Conservation (phyloP, 768 basidiomycete species). For the Vararia minispora region DNA sequence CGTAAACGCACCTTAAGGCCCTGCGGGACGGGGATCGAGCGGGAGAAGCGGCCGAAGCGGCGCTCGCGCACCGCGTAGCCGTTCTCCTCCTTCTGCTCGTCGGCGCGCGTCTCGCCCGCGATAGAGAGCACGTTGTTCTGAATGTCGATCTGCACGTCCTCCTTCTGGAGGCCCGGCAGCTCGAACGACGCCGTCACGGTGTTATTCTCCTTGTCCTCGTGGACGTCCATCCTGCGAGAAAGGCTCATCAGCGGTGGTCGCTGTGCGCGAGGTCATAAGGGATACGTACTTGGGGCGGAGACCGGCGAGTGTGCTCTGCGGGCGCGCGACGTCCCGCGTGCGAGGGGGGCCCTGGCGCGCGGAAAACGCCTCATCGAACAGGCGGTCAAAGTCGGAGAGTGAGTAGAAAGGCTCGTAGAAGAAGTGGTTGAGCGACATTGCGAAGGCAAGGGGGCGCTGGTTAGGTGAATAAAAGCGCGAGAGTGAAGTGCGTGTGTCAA, state of each 20-base stretch:
- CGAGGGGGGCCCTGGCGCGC: conserved; percentile 12
- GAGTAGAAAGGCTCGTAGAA: conserved; percentile 31
- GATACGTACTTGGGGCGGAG: conserved; percentile 9
- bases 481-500: too few relatives aligned
- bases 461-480: too few relatives aligned
- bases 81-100: conserved; percentile 23
- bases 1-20: conserved; percentile 13
- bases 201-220: conserved; percentile 36
- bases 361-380: conserved; percentile 30
- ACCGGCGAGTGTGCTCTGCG: neutral
- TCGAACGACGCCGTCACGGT: conserved; percentile 46
- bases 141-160: conserved; percentile 41
- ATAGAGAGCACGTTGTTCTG: conserved; percentile 38
- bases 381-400: conserved; percentile 29
- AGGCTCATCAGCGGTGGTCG: neutral
- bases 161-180: conserved; percentile 41
- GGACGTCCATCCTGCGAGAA: conserved; percentile 38
- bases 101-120: conserved; percentile 33
- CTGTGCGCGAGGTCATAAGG: neutral
- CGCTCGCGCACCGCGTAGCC: conserved; percentile 25
- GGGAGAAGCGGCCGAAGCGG: conserved; percentile 19
- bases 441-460: too few relatives aligned
- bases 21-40: conserved; percentile 15
- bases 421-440: conserved; percentile 25
- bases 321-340: conserved; percentile 1